phyloP scores from a whole-genome alignment of 306 rosid genomes.

The Biancaea sappan region DNA sequence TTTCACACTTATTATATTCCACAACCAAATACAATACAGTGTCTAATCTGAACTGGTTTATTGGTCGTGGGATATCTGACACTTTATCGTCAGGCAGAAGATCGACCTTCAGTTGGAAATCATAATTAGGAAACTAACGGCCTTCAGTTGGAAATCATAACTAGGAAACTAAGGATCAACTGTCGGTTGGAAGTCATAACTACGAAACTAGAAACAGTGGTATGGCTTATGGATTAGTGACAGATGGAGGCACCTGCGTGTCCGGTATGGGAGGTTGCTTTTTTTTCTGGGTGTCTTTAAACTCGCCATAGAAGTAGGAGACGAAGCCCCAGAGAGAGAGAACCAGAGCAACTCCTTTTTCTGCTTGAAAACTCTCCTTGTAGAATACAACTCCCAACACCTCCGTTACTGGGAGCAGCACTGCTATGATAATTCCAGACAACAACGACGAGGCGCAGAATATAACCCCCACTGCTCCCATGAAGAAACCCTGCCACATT shows the following conservation, averaged over 20 bases:
- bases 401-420: slow-evolving; percentile 60
- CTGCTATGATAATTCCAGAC: slow-evolving; percentile 63
- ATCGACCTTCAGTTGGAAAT: no score
- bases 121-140: no score
- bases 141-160: no score
- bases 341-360: slow-evolving; percentile 70
- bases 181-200: no score
- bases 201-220: no score
- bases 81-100: no score
- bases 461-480: slow-evolving; percentile 77
- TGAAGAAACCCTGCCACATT: slow-evolving; percentile 72
- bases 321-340: slow-evolving; percentile 84
- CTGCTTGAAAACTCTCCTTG: slow-evolving; percentile 64
- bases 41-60: no score
- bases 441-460: slow-evolving; percentile 72
- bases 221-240: slow-evolving; percentile 13
- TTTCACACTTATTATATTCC: no score
- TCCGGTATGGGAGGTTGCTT: slow-evolving; percentile 14
- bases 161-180: no score
- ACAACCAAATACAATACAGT: no score
- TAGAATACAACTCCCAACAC: slow-evolving; percentile 66
- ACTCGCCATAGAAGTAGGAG: slow-evolving; percentile 82
- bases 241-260: slow-evolving; percentile 31
- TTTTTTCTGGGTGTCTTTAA: slow-evolving; percentile 43
- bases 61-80: no score